A percentile compares a stretch with the other conserved stretches of the same genome.
phyloP scores from a whole-genome alignment of 2,329 filamentous ascomycete species.

The Pseudogymnoascus sp. region DNA sequence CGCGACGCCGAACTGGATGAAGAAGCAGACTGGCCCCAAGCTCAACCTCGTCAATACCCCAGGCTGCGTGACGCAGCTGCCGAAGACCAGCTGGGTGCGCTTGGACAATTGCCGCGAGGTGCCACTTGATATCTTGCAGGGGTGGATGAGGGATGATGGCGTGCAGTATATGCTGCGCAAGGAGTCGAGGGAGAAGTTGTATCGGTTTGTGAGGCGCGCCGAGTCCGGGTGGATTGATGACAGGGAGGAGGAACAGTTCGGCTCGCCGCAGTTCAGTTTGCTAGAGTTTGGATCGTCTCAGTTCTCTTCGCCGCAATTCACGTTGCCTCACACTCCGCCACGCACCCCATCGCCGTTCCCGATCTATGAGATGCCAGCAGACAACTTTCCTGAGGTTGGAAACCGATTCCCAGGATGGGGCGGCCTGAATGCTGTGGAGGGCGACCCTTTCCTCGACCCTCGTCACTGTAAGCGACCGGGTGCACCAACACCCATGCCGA shows the following conservation, averaged over 20 bases:
- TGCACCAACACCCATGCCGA: not conserved
- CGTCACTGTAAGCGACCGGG: not conserved
- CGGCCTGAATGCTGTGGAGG: not conserved
- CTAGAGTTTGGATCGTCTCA: not conserved
- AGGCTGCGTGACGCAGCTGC: not conserved
- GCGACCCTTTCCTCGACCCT: not conserved
- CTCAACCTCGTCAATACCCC: slow-evolving; percentile 1
- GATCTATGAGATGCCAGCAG: not conserved
- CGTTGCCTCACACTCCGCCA: not conserved
- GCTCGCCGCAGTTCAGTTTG: not conserved
- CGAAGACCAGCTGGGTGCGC: not conserved
- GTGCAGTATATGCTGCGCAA: slow-evolving; percentile 4
- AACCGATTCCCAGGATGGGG: not conserved
- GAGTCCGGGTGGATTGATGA: not conserved
- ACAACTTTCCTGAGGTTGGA: slow-evolving; percentile 1
- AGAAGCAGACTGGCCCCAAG: not conserved
- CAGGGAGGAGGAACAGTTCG: not conserved
- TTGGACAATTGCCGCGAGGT: not conserved
- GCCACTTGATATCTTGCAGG: not conserved
- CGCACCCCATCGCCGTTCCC: not conserved
- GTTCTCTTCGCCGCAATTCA: not conserved
- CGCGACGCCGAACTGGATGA: slow-evolving; percentile 7
- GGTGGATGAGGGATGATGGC: not conserved
- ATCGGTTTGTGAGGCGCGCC: not conserved
- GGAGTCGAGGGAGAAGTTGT: not conserved